These are phyloP conservation scores for Cordyceps militaris DNA, from an alignment of 2,329 filamentous ascomycete species.

Conservation along the genomic window DNA sequence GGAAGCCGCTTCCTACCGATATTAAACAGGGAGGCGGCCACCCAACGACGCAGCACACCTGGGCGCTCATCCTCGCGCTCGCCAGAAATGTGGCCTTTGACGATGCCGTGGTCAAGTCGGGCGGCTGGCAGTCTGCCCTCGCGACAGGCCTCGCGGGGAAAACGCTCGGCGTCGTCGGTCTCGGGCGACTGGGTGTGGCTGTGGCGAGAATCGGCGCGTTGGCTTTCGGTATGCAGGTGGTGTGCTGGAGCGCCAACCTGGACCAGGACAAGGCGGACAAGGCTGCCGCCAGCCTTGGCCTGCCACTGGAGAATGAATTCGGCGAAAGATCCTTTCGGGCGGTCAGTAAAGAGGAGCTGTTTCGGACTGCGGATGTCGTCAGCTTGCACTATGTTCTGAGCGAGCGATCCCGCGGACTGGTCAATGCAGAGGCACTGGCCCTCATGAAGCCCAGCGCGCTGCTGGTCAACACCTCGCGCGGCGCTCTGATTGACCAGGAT, in stretches of 20 bases:
- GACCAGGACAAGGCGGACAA: conserved; percentile 56
- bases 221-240: conserved; percentile 57
- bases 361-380: conserved; percentile 55
- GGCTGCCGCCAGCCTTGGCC: conserved; percentile 45
- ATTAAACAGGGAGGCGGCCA: conserved; percentile 30
- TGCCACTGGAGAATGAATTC: conserved; percentile 43
- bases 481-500: conserved; percentile 59
- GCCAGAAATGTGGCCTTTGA: conserved; percentile 53
- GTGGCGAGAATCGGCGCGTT: conserved; percentile 51
- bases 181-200: conserved; percentile 55
- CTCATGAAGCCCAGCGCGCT: conserved; percentile 56
- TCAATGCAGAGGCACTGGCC: conserved; percentile 48
- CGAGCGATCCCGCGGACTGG: conserved; percentile 52
- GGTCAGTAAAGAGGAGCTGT: conserved; percentile 56
- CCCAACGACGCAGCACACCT: conserved; percentile 49
- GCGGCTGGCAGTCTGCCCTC: conserved; percentile 52
- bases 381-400: conserved; percentile 63
- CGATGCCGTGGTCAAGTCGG: conserved; percentile 48
- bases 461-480: conserved; percentile 66
- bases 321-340: conserved; percentile 49
- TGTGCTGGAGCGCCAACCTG: conserved; percentile 58
- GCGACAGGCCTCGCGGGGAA: conserved; percentile 51
- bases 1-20: conserved; percentile 13
- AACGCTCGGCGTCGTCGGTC: conserved; percentile 52
- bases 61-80: conserved; percentile 50